These are phyloP conservation scores for Lentinula aciculospora DNA, from an alignment of 768 basidiomycete genomes.

Conservation along the genomic window DNA sequence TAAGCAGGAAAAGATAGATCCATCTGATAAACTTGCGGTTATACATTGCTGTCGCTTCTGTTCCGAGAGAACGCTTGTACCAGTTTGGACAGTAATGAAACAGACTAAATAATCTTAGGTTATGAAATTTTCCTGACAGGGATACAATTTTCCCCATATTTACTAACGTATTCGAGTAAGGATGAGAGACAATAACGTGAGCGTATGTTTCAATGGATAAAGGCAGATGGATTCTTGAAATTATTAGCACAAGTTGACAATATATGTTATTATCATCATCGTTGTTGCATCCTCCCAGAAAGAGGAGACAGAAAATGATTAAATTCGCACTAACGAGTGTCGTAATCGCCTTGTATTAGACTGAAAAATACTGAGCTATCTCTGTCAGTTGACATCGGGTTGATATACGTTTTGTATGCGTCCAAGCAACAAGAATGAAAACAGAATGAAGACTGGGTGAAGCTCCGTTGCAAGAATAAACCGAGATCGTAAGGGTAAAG, in stretches of 20 bases:
- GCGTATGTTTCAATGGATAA: too few relatives aligned
- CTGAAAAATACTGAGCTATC: neutral
- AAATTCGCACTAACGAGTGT: neutral
- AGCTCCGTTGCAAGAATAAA: neutral
- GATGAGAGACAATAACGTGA: too few relatives aligned
- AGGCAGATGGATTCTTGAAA: too few relatives aligned
- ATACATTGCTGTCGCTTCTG: neutral
- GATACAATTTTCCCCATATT: neutral
- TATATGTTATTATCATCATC: too few relatives aligned
- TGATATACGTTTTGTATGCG: neutral
- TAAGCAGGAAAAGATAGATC: neutral
- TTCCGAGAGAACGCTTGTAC: constrained; percentile 1
- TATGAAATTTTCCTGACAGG: neutral
- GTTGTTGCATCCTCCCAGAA: neutral
- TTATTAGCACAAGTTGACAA: too few relatives aligned
- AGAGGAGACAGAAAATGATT: neutral
- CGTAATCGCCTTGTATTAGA: neutral
- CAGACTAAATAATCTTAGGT: neutral
- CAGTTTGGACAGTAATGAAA: neutral
- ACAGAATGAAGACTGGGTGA: neutral
- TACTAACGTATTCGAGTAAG: too few relatives aligned
- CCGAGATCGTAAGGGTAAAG: too few relatives aligned
- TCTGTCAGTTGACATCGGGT: neutral
- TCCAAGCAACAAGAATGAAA: neutral
- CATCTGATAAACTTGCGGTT: neutral